Evolutionary conservation across 768 basidiomycete genomes (phyloP).

Genomic region (Collybia sordida): DNA sequence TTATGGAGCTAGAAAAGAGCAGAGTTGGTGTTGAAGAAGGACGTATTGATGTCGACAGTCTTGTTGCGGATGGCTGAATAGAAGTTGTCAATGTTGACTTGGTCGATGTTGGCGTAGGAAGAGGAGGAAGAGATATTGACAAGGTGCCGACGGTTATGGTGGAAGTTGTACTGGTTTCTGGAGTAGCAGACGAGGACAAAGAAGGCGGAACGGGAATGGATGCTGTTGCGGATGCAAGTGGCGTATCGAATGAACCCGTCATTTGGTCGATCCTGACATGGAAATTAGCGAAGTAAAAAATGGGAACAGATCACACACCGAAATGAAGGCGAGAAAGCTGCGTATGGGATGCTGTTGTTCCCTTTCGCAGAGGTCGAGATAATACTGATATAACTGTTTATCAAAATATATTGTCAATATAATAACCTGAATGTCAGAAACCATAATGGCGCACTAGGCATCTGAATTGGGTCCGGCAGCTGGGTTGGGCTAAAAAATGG

Average conservation of each 20-base stretch:
- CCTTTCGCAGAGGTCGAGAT: constrained; percentile 32
- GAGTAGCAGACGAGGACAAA: constrained; percentile 32
- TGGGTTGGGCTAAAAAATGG: constrained; percentile 46
- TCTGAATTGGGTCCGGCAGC: constrained; percentile 56
- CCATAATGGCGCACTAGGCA: constrained; percentile 46
- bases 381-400: constrained; percentile 61
- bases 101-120: constrained; percentile 5
- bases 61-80: constrained; percentile 12
- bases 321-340: constrained; percentile 55
- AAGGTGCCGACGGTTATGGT: constrained; percentile 38
- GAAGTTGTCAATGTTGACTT: neutral
- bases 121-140: constrained; percentile 20
- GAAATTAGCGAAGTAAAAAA: neutral
- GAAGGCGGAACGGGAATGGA: constrained; percentile 39
- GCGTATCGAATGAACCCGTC: constrained; percentile 55
- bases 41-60: constrained; percentile 13
- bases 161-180: constrained; percentile 26
- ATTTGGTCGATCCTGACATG: constrained; percentile 52
- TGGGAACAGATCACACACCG: constrained; percentile 32
- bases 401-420: constrained; percentile 4
- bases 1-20: constrained; percentile 6
- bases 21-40: constrained; percentile 7
- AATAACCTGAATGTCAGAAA: neutral
- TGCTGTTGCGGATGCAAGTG: constrained; percentile 49
- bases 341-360: constrained; percentile 31